Base-by-base conservation (phyloP, 1,284 basidiomycete species). In the Apiotrichum porosum region DNA sequence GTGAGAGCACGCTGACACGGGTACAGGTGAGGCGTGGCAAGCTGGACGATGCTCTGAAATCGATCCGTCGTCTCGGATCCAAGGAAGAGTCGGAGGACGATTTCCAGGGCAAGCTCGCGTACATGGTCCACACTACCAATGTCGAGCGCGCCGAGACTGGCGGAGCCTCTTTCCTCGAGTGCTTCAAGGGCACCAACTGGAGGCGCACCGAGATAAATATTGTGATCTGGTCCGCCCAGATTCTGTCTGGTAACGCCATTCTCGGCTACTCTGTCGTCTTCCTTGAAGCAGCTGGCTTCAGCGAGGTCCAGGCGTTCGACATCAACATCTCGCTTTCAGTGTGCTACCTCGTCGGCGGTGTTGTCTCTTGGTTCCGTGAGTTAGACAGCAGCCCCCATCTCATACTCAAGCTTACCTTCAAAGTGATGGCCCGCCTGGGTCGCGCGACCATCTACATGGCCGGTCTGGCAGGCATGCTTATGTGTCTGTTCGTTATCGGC, bases 401-500 rank as follows among this genome's bases (percentile, higher is more conserved):
- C 13, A 22, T 26, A 6, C 13, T 19, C 12, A 37, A 9, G 13
- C 42, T 44, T 13, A 48, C 18, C 1, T 2, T 39, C 35, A 19
- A 36, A 49, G 55, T 73, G 38, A 69, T 77, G 57, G 50, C 49
- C 15, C 51, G 55, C 31, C 38, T 69, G 37, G 73, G 74, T 24
- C 67, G 76, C 34, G 67, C 74, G n/a, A 62, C 68, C 2, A 57
- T 78, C 28, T 78, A 77, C 65, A 66, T 75, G 51, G 60, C 47
- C 34, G 77, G 76, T 23, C 63, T 76, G 37, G 56, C 60, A 17
- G 37, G 58, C 49, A 74, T 75, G 68, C 45, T 70, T 46, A 51
- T 47, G 18, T 62, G 71, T 24, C 66, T 78, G 30, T 50, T 75
- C 51, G 54, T 69, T 53, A 71, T 74, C 51, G 77, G 77, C 23